These are phyloP conservation scores for Suhomyces ambrosiae DNA, from an alignment of 1,139 yeast genomes.

Conservation along the genomic window DNA sequence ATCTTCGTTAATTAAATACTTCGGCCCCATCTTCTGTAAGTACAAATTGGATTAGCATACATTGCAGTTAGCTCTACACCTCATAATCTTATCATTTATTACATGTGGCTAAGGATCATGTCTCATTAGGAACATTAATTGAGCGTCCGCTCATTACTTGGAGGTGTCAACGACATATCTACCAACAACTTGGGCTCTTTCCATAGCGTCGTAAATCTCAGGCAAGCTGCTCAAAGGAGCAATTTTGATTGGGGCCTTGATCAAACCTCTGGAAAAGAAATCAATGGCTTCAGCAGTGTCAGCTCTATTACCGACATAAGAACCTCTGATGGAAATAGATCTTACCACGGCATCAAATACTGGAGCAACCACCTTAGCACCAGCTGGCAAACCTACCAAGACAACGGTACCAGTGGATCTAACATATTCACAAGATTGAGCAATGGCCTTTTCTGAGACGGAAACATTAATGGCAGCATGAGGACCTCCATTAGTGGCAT, in stretches of 20 bases:
- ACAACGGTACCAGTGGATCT: conserved; percentile 79
- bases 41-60: too few species aligned
- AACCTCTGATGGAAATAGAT: conserved; percentile 67
- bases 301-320: conserved; percentile 80
- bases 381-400: conserved; percentile 78
- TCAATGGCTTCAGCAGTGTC: conserved; percentile 79
- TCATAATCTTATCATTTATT: not conserved
- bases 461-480: conserved; percentile 83
- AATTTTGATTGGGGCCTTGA: conserved; percentile 66
- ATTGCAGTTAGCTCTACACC: too few species aligned
- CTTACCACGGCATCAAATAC: conserved; percentile 68
- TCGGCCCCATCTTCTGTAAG: too few species aligned
- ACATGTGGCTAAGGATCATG: not conserved
- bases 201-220: conserved; percentile 65
- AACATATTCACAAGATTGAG: conserved; percentile 67
- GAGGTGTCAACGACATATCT: conserved; percentile 66
- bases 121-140: not conserved
- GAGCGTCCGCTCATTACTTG: conserved; percentile 4
- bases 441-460: conserved; percentile 72
- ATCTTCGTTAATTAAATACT: too few species aligned
- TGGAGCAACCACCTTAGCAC: conserved; percentile 61
- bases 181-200: conserved; percentile 70
- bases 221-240: conserved; percentile 66
- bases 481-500: conserved; percentile 47
- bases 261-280: conserved; percentile 69